These are phyloP conservation scores for Nannochloropsis gaditana DNA, from an alignment of 108 stramenopile species.

Conservation along the genomic window DNA sequence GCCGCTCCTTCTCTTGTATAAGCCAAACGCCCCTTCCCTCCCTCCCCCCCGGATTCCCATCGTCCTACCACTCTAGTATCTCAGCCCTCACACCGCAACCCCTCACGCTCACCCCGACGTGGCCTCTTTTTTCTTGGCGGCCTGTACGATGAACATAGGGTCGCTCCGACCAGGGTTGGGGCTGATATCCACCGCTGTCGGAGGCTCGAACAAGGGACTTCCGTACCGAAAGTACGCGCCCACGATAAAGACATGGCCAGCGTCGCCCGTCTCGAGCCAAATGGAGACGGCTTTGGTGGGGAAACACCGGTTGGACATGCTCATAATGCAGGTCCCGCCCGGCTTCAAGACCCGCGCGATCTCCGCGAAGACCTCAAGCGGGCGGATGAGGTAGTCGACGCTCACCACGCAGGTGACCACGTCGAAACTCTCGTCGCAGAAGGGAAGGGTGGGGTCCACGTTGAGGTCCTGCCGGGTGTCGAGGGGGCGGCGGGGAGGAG, in stretches of 20 bases:
- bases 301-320: constrained; percentile 85
- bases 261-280: constrained; percentile 82
- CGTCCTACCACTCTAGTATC: not conserved
- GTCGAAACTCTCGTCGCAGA: constrained; percentile 73
- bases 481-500: not conserved
- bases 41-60: not conserved
- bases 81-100: too few species aligned
- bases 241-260: constrained; percentile 88
- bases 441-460: constrained; percentile 72
- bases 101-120: too few species aligned
- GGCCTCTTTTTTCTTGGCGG: constrained; percentile 34
- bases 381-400: constrained; percentile 81
- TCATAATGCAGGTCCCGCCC: constrained; percentile 71
- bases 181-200: constrained; percentile 70
- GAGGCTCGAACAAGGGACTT: constrained; percentile 66
- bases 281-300: constrained; percentile 81
- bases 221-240: constrained; percentile 80
- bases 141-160: constrained; percentile 85
- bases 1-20: too few species aligned
- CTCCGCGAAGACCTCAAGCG: constrained; percentile 69
- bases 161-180: constrained; percentile 83
- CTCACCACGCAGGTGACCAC: constrained; percentile 86
- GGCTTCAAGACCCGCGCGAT: constrained; percentile 79
- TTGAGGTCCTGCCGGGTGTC: constrained; percentile 63
- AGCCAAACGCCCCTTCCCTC: not conserved